phyloP scores from a whole-genome alignment of 306 rosid species.

The Trichosanthes cucumerina region DNA sequence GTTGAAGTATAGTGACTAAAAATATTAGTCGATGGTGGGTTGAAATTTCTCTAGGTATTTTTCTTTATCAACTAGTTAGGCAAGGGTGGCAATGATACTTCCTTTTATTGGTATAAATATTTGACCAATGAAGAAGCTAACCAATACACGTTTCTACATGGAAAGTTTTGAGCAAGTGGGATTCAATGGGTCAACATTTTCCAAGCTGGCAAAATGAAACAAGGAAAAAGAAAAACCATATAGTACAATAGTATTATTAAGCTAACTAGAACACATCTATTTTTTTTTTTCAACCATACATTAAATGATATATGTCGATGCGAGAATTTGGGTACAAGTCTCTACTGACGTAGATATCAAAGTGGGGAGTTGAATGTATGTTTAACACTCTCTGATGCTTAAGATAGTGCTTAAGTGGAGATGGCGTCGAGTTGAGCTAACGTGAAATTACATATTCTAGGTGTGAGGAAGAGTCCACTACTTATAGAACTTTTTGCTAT shows the following conservation, averaged over 20 bases:
- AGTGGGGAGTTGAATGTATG: background rate
- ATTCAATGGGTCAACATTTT: background rate
- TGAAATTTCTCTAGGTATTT: background rate
- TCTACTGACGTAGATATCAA: background rate
- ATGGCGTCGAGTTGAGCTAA: background rate
- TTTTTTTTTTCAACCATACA: background rate
- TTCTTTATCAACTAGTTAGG: background rate
- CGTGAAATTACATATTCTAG: background rate
- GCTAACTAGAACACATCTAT: background rate
- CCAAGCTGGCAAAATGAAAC: background rate
- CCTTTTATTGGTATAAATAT: background rate
- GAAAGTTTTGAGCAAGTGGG: background rate
- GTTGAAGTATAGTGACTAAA: background rate
- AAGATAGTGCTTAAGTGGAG: background rate
- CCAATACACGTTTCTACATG: background rate
- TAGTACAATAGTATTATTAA: background rate
- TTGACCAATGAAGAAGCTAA: background rate
- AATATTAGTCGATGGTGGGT: background rate
- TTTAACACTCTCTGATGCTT: background rate
- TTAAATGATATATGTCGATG: background rate
- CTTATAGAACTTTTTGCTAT: too few species aligned
- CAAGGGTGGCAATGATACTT: background rate
- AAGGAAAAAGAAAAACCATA: background rate
- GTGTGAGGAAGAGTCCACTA: too few species aligned
- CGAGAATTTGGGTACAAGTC: background rate